Percentiles rank a stretch among this genome's conserved stretches.
Evolutionary conservation across 352 stramenopile genomes (phyloP).

Genomic region (Pythium folliculosum): DNA sequence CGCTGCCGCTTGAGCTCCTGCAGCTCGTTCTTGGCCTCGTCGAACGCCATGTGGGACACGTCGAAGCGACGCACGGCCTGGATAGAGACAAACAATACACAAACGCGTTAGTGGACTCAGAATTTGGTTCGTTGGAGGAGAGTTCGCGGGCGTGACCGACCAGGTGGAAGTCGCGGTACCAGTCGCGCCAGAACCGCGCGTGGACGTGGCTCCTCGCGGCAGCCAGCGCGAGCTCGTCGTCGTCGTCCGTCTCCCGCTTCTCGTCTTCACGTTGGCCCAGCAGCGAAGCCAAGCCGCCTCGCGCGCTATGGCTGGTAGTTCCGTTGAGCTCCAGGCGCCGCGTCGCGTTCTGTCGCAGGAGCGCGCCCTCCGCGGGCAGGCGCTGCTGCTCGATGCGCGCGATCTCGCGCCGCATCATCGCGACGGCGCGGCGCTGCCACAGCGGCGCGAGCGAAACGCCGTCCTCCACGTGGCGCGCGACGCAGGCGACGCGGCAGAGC

Average conservation of each 20-base stretch:
- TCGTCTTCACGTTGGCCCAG: not conserved
- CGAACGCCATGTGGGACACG: constrained; percentile 36
- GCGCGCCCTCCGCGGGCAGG: not conserved
- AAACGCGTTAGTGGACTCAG: too few relatives aligned
- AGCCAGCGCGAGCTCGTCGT: not conserved
- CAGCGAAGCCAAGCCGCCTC: not conserved
- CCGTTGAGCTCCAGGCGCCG: constrained; percentile 15
- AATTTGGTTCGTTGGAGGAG: too few relatives aligned
- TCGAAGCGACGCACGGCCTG: too few relatives aligned
- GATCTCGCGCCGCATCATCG: constrained; percentile 19
- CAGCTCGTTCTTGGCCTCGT: constrained; percentile 37
- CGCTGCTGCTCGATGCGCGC: constrained; percentile 7
- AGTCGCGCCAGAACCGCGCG: constrained; percentile 50
- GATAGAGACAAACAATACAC: not conserved
- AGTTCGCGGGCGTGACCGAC: constrained; percentile 30
- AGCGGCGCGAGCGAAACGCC: constrained; percentile 42
- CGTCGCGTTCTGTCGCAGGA: constrained; percentile 27
- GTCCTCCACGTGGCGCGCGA: constrained; percentile 31
- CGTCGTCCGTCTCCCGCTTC: not conserved
- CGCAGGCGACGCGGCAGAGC: constrained; percentile 53
- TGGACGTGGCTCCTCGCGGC: constrained; percentile 4
- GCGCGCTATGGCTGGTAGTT: too few relatives aligned
- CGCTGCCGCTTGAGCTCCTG: constrained; percentile 53
- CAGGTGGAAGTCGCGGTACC: constrained; percentile 55
- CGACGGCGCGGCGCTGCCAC: constrained; percentile 40